Evolutionary conservation across 768 basidiomycete genomes (phyloP).

Genomic region (Panaeolus papilionaceus): DNA sequence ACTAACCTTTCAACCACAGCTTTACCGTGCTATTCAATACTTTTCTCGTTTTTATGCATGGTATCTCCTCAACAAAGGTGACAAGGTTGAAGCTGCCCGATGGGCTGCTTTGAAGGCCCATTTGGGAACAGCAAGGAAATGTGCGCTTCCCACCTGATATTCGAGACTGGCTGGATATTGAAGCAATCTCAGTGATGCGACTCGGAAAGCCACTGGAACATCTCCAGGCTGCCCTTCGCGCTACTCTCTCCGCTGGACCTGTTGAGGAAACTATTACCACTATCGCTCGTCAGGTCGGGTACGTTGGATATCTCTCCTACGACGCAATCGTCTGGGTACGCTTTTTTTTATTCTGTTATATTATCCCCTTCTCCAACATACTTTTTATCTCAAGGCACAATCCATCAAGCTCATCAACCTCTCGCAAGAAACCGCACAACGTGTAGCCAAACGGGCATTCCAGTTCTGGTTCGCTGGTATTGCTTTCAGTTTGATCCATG

Average conservation of each 20-base stretch:
- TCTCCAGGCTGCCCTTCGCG: conserved; percentile 86
- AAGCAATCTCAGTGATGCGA: conserved; percentile 73
- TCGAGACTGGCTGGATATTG: not conserved
- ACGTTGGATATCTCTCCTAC: conserved; percentile 86
- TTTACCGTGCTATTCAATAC: conserved; percentile 92
- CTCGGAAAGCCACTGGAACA: conserved; percentile 95
- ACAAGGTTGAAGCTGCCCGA: conserved; percentile 72
- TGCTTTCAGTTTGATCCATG: conserved; percentile 75
- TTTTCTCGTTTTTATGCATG: conserved; percentile 89
- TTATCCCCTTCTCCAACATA: not conserved
- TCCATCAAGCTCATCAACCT: conserved; percentile 68
- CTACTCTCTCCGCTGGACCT: conserved; percentile 59
- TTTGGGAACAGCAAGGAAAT: conserved; percentile 84
- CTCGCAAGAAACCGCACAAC: conserved; percentile 63
- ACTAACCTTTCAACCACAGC: conserved; percentile 45
- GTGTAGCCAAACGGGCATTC: conserved; percentile 69
- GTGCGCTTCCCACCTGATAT: conserved; percentile 44
- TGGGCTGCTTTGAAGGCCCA: conserved; percentile 89
- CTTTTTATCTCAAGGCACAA: conserved; percentile 55
- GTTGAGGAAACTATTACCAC: conserved; percentile 77
- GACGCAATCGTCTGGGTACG: conserved; percentile 90
- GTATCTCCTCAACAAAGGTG: conserved; percentile 72
- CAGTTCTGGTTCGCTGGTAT: conserved; percentile 92
- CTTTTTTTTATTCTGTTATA: not conserved
- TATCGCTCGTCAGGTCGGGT: conserved; percentile 83